phyloP scores from a whole-genome alignment of 1,284 basidiomycete genomes.

The Cerrena zonata region DNA sequence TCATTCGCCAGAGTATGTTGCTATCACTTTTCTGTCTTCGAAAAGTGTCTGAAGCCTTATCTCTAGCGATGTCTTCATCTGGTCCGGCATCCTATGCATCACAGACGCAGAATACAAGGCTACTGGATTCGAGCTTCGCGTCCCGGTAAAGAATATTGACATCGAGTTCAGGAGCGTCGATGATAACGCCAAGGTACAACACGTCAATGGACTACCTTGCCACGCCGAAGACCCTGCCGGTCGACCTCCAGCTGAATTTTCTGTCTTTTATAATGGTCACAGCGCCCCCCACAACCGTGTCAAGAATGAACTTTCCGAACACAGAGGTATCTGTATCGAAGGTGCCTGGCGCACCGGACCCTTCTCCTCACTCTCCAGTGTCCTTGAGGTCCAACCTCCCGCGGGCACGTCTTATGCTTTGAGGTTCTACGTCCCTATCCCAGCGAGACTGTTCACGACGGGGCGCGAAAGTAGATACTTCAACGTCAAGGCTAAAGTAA shows the following conservation, averaged over 20 bases:
- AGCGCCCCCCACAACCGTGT: not conserved
- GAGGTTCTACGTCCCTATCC: slow-evolving; percentile 6
- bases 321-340: not conserved
- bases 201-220: not conserved
- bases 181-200: not conserved
- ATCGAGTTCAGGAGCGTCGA: slow-evolving; percentile 1
- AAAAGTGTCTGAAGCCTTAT: not conserved
- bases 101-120: not conserved
- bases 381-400: not conserved
- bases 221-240: not conserved
- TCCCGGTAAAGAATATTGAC: slow-evolving; percentile 2
- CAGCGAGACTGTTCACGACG: slow-evolving; percentile 2
- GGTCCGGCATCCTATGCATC: slow-evolving; percentile 5
- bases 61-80: not conserved
- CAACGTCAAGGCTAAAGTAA: slow-evolving; percentile 5
- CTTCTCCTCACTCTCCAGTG: not conserved
- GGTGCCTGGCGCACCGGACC: not conserved
- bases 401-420: not conserved
- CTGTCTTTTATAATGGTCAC: not conserved
- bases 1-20: not conserved
- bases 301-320: not conserved
- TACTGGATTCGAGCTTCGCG: not conserved
- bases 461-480: slow-evolving; percentile 4
- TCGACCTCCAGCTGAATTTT: not conserved
- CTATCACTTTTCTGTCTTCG: not conserved